These are phyloP conservation scores for Phytophthora foliorum DNA, from an alignment of 352 stramenopile genomes.

Conservation along the genomic window DNA sequence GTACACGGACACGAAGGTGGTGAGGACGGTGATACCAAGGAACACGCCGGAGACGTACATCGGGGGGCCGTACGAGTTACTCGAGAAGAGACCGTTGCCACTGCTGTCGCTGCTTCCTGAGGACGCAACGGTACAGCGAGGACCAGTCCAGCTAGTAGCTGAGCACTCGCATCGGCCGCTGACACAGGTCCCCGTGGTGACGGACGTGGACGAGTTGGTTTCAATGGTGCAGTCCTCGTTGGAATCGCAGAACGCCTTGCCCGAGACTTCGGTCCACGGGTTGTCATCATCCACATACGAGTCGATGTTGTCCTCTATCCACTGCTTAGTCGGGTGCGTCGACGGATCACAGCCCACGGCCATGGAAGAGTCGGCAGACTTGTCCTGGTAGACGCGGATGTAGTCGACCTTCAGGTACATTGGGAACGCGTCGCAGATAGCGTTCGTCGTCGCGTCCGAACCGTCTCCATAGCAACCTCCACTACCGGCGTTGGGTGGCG, in stretches of 20 bases:
- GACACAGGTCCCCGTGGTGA: conserved; percentile 47
- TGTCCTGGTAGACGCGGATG: conserved; percentile 76
- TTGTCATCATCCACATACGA: conserved; percentile 77
- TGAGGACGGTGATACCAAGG: conserved; percentile 25
- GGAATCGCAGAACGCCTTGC: conserved; percentile 59
- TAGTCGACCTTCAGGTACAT: conserved; percentile 86
- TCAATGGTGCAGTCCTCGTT: conserved; percentile 68
- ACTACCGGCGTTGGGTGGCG: conserved; percentile 63
- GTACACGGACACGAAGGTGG: conserved; percentile 31
- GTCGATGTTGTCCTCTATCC: conserved; percentile 79
- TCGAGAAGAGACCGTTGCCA: conserved; percentile 27
- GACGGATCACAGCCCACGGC: conserved; percentile 56
- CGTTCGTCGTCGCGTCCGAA: conserved; percentile 37
- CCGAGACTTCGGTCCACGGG: conserved; percentile 51
- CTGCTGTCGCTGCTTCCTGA: conserved; percentile 23
- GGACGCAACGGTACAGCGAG: conserved; percentile 42
- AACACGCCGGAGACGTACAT: conserved; percentile 37
- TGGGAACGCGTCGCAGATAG: conserved; percentile 69
- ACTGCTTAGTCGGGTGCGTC: conserved; percentile 68
- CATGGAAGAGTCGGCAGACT: conserved; percentile 49
- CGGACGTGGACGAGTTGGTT: conserved; percentile 21
- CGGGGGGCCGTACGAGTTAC: conserved; percentile 38
- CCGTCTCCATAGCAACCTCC: conserved; percentile 53
- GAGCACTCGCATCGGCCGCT: conserved; percentile 47
- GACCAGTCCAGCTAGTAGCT: conserved; percentile 45